phyloP scores from a whole-genome alignment of 208 protist species.

The Leishmania gerbilli region DNA sequence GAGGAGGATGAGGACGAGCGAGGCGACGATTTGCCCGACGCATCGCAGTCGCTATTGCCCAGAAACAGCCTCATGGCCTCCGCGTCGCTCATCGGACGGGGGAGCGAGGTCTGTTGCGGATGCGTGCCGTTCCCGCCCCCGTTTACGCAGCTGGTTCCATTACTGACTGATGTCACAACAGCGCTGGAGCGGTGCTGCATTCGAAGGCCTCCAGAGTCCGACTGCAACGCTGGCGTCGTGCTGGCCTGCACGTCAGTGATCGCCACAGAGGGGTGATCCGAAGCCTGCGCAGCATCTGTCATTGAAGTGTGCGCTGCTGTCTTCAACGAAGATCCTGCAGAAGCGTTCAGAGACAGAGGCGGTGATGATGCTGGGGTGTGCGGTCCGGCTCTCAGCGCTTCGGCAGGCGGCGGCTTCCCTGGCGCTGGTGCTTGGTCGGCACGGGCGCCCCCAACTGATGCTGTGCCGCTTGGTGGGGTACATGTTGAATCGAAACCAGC shows the following conservation, averaged over 20 bases:
- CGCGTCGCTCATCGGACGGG: slow-evolving; percentile 13
- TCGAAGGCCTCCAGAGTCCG: slow-evolving; percentile 7
- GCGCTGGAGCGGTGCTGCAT: slow-evolving; percentile 23
- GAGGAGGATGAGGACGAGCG: slow-evolving; percentile 14
- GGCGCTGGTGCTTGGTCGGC: neutral
- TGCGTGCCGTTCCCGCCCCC: neutral
- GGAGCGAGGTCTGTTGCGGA: neutral
- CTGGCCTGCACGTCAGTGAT: neutral
- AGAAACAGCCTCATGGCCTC: slow-evolving; percentile 30
- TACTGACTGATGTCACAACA: neutral
- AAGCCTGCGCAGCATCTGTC: neutral
- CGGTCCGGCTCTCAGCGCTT: neutral
- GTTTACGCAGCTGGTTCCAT: neutral
- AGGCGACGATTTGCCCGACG: slow-evolving; percentile 4
- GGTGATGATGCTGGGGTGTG: neutral
- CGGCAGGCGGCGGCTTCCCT: neutral
- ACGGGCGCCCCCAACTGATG: neutral
- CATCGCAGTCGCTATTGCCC: slow-evolving; percentile 10
- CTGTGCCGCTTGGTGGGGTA: neutral
- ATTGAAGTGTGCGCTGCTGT: neutral
- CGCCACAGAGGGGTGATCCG: neutral
- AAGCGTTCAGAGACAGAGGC: neutral
- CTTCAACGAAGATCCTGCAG: neutral
- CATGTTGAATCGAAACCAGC: slow-evolving; percentile 3
- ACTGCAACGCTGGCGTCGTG: neutral